Conservation (phyloP, 108 stramenopile species). For the Bacterosira constricta region DNA sequence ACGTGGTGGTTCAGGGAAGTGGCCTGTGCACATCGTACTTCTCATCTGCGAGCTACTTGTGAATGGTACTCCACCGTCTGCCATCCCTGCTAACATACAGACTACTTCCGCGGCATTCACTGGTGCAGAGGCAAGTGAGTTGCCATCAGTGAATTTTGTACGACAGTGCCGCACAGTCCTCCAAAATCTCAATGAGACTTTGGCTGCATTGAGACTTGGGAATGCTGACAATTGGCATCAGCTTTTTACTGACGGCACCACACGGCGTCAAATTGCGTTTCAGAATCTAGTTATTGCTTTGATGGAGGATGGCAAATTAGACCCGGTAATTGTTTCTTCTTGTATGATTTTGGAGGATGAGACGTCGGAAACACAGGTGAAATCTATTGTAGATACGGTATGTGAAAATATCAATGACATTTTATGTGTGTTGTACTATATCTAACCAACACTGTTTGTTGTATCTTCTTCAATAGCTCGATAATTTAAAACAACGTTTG, state of each 20-base stretch:
- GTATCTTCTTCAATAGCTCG: not conserved
- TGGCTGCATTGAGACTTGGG: not conserved
- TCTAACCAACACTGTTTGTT: not conserved
- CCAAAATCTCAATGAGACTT: not conserved
- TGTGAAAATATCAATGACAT: no score
- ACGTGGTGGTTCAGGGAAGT: not conserved
- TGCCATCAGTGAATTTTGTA: not conserved
- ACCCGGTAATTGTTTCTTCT: not conserved
- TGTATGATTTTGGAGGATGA: slow-evolving; percentile 7
- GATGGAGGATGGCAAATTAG: not conserved
- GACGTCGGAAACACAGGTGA: slow-evolving; percentile 5
- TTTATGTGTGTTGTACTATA: not conserved
- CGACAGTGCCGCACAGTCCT: not conserved
- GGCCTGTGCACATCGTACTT: not conserved
- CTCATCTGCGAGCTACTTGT: not conserved
- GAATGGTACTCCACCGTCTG: not conserved
- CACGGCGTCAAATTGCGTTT: not conserved
- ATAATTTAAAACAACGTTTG: not conserved
- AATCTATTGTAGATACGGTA: not conserved
- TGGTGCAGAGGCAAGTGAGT: not conserved
- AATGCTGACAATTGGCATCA: not conserved
- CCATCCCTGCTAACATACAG: not conserved
- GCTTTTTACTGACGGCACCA: slow-evolving; percentile 3
- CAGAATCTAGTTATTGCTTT: not conserved
- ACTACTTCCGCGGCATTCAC: not conserved